Percentiles rank a stretch among this genome's conserved stretches.
phyloP scores from a whole-genome alignment of 805 yeast genomes.

The Kuraishia borneana region DNA sequence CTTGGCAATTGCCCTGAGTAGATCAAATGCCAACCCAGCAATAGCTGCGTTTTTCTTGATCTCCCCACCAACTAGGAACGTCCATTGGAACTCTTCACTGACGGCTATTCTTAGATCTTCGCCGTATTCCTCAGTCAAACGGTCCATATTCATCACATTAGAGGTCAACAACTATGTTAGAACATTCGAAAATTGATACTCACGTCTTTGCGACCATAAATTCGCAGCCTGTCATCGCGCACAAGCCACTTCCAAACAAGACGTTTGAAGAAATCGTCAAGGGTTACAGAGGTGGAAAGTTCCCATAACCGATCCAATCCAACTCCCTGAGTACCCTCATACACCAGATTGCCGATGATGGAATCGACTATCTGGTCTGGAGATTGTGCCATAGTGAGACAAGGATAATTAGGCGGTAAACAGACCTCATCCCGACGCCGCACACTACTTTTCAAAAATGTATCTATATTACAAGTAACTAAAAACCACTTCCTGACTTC shows the following conservation, averaged over 20 bases:
- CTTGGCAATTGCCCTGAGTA: slow-evolving; percentile 50
- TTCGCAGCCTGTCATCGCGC: slow-evolving; percentile 13
- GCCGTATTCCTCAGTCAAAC: background rate
- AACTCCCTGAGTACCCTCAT: slow-evolving; percentile 21
- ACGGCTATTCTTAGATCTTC: slow-evolving; percentile 21
- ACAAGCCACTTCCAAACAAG: slow-evolving; percentile 27
- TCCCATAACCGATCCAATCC: slow-evolving; percentile 21
- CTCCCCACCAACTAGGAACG: slow-evolving; percentile 37
- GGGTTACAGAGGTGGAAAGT: slow-evolving; percentile 7
- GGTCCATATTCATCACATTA: background rate
- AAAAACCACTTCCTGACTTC: slow-evolving; percentile 17
- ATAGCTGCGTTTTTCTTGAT: background rate
- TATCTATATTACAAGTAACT: background rate
- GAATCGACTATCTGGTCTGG: slow-evolving; percentile 24
- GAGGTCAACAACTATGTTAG: background rate
- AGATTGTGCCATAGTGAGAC: slow-evolving; percentile 2
- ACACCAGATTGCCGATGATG: slow-evolving; percentile 22
- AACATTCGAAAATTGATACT: background rate
- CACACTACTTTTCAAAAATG: background rate
- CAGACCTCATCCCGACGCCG: background rate
- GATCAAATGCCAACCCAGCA: slow-evolving; percentile 33
- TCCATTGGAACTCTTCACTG: slow-evolving; percentile 45
- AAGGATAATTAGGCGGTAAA: background rate
- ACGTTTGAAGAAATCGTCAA: slow-evolving; percentile 20
- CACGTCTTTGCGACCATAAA: slow-evolving; percentile 7